Conservation (phyloP, 2,329 filamentous ascomycete species). For the Purpureocillium takamizusanense region DNA sequence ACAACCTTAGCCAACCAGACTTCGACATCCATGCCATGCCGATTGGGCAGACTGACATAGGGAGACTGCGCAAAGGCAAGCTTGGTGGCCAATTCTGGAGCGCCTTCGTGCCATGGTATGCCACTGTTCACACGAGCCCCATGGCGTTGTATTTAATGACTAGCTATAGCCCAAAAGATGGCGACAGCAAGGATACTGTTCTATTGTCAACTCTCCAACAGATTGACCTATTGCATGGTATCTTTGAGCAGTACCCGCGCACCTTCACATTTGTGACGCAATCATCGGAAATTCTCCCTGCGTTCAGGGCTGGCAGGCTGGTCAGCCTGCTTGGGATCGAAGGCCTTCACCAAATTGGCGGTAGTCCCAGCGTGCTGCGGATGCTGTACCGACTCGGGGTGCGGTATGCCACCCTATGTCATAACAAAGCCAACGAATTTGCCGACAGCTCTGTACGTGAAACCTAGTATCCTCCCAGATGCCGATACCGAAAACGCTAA, state of each 20-base stretch:
- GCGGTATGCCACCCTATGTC: slow-evolving; percentile 73
- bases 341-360: slow-evolving; percentile 81
- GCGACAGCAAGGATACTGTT: slow-evolving; percentile 16
- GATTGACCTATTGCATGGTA: slow-evolving; percentile 56
- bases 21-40: slow-evolving; percentile 53
- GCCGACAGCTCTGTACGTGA: slow-evolving; percentile 5
- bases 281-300: slow-evolving; percentile 38
- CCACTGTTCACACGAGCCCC: slow-evolving; percentile 21
- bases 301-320: slow-evolving; percentile 48
- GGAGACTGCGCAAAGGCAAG: slow-evolving; percentile 56
- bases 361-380: slow-evolving; percentile 63
- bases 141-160: too few species aligned
- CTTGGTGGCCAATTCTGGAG: slow-evolving; percentile 80
- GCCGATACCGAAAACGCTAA: too few species aligned
- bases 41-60: slow-evolving; percentile 60
- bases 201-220: slow-evolving; percentile 49
- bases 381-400: slow-evolving; percentile 66
- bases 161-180: too few species aligned
- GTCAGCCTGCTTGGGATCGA: slow-evolving; percentile 70
- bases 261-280: slow-evolving; percentile 23
- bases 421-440: slow-evolving; percentile 40
- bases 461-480: too few species aligned
- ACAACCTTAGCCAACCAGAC: slow-evolving; percentile 65
- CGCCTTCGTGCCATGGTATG: slow-evolving; percentile 65
- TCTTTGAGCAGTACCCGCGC: slow-evolving; percentile 53